Percentiles rank a stretch among this genome's conserved stretches.
These are phyloP conservation scores for Cyamopsis tetragonoloba DNA, from an alignment of 306 rosid genomes.

Conservation along the genomic window DNA sequence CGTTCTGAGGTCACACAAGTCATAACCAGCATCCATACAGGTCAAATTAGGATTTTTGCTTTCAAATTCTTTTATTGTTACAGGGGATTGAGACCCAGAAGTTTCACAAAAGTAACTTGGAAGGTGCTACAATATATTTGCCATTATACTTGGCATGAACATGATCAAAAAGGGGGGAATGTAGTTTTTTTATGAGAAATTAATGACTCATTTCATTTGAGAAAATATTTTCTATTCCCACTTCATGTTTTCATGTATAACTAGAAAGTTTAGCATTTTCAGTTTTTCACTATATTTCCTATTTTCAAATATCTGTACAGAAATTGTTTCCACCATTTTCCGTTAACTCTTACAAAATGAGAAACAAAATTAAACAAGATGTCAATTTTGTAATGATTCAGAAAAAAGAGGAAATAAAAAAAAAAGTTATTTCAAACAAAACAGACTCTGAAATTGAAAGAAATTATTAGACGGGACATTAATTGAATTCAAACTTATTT, in stretches of 20 bases:
- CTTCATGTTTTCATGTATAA: no score
- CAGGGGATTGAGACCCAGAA: background rate
- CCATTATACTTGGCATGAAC: background rate
- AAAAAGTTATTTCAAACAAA: no score
- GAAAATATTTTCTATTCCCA: no score
- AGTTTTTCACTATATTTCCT: no score
- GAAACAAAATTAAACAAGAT: no score
- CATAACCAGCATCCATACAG: background rate
- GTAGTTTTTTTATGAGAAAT: background rate
- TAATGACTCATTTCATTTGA: no score
- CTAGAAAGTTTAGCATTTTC: no score
- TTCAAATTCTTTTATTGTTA: background rate
- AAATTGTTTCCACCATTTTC: no score
- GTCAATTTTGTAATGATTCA: no score
- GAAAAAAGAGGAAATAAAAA: constrained; percentile 6
- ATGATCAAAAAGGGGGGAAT: background rate
- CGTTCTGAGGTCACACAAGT: background rate
- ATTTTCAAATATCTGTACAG: no score
- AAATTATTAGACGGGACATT: background rate
- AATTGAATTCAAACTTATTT: background rate
- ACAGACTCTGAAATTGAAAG: background rate
- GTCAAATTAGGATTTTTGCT: constrained; percentile 3
- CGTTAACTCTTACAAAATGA: no score
- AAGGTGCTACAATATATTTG: background rate
- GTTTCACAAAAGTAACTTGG: background rate